These are phyloP conservation scores for Luzula sylvatica DNA, from an alignment of 176 grass and related monocot species.

Conservation along the genomic window DNA sequence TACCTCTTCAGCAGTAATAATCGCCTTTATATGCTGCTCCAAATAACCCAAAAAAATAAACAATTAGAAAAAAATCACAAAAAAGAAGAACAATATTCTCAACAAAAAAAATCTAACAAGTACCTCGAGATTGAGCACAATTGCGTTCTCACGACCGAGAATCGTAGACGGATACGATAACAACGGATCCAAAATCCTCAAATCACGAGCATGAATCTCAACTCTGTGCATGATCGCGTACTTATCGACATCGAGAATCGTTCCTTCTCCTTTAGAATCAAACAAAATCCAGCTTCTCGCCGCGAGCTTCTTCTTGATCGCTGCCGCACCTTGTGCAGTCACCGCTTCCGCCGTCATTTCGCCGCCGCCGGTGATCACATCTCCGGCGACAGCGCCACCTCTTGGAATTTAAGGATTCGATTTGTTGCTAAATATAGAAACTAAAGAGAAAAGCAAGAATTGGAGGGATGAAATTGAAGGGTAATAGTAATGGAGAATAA, in stretches of 20 bases:
- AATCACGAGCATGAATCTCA: conserved; percentile 91
- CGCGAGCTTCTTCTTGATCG: conserved; percentile 49
- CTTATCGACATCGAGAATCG: conserved; percentile 84
- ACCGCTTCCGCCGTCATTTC: conserved; percentile 46
- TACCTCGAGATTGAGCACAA: conserved; percentile 99
- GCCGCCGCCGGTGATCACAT: conserved; percentile 50
- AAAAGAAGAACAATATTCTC: not conserved
- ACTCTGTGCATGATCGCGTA: conserved; percentile 96
- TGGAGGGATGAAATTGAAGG: not conserved
- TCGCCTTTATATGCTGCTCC: conserved; percentile 97
- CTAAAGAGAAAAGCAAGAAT: not conserved
- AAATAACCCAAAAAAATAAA: conserved; percentile 16
- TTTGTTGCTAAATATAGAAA: not conserved
- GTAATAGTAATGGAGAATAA: too few relatives aligned
- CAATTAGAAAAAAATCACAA: conserved; percentile 3
- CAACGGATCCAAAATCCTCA: conserved; percentile 89
- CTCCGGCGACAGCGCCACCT: conserved; percentile 19
- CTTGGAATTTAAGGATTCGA: not conserved
- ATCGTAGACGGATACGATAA: conserved; percentile 97
- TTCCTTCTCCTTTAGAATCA: conserved; percentile 51
- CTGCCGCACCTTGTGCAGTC: not conserved
- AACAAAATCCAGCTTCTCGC: conserved; percentile 88
- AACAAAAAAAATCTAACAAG: not conserved
- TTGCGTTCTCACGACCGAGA: conserved; percentile 80
- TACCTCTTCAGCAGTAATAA: conserved; percentile 97